Evolutionary conservation across 345 rosid species (phyloP).

Genomic region (Lenwebbia sp.): DNA sequence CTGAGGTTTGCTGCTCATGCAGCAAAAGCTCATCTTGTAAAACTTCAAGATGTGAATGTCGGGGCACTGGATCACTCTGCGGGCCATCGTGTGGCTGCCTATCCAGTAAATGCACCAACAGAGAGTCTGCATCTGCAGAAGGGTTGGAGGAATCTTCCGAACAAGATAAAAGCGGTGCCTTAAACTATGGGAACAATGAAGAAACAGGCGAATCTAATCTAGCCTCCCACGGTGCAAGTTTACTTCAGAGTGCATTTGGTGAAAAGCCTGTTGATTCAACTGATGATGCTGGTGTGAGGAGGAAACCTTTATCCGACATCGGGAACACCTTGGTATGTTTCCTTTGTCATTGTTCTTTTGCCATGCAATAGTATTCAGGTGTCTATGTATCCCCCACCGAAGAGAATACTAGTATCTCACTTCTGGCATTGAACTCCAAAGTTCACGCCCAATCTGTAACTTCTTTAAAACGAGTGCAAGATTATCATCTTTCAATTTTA

Average conservation of each 20-base stretch:
- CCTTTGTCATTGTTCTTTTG: not conserved
- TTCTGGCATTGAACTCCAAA: not conserved
- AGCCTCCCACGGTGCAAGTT: slow-evolving; percentile 68
- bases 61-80: slow-evolving; percentile 50
- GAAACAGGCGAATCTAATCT: slow-evolving; percentile 24
- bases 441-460: not conserved
- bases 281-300: slow-evolving; percentile 29
- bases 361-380: not conserved
- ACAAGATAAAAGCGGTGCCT: not conserved
- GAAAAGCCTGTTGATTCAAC: slow-evolving; percentile 28
- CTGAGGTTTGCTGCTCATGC: slow-evolving; percentile 56
- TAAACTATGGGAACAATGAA: slow-evolving; percentile 1
- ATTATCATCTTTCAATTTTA: not conserved
- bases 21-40: slow-evolving; percentile 57
- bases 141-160: slow-evolving; percentile 17
- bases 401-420: too few species aligned
- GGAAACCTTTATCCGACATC: slow-evolving; percentile 79
- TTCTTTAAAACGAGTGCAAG: not conserved
- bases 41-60: slow-evolving; percentile 74
- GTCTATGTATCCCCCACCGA: not conserved
- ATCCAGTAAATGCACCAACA: slow-evolving; percentile 51
- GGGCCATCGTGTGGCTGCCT: slow-evolving; percentile 64
- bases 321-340: slow-evolving; percentile 60
- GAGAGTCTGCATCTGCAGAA: slow-evolving; percentile 4
- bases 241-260: slow-evolving; percentile 65